Percentiles rank a stretch among this genome's conserved stretches.
Evolutionary conservation across 345 rosid species (phyloP).

Genomic region (Syzygium jambos): DNA sequence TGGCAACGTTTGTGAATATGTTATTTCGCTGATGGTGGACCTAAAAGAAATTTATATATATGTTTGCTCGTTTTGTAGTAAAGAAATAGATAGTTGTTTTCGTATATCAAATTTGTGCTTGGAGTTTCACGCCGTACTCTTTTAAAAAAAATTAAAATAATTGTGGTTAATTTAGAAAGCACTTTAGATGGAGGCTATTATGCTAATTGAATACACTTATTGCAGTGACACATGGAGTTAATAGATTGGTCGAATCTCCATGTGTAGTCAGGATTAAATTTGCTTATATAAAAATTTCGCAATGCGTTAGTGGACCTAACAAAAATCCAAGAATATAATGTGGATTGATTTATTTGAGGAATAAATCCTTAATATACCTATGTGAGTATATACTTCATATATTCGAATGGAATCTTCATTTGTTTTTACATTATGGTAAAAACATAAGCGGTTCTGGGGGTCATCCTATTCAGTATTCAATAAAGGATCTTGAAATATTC

Average conservation of each 20-base stretch:
- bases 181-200: neutral
- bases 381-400: neutral
- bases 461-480: neutral
- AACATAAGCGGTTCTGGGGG: neutral
- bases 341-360: neutral
- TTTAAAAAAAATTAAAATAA: neutral
- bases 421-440: neutral
- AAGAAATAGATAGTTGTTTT: neutral
- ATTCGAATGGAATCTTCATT: neutral
- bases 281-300: neutral
- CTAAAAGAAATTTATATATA: neutral
- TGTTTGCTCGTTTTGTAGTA: accelerated
- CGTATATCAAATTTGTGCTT: neutral
- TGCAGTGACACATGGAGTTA: neutral
- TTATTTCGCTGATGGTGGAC: neutral
- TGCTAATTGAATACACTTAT: neutral
- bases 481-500: neutral
- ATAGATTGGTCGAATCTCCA: neutral
- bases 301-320: neutral
- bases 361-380: neutral
- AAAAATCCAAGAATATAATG: neutral
- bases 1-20: neutral
- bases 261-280: neutral
- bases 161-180: neutral
- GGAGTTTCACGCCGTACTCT: neutral